A percentile compares a stretch with the other conserved stretches of the same genome.
These are phyloP conservation scores for Dacryopinax primogenitus DNA, from an alignment of 768 basidiomycete species.

Conservation along the genomic window DNA sequence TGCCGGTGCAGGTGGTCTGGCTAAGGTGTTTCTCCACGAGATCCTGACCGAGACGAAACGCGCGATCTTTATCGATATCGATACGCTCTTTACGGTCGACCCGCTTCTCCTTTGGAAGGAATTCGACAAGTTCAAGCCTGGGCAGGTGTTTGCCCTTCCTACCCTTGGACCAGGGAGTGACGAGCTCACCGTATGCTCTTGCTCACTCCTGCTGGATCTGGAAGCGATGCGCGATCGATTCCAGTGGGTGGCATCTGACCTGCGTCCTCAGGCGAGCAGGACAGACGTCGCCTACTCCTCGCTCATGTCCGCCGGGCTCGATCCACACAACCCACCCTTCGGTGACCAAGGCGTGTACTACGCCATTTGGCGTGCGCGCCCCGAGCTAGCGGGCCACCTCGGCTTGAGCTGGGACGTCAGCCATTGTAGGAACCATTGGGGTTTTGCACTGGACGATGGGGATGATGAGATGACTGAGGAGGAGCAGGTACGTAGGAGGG, in stretches of 20 bases:
- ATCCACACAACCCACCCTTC: slow-evolving; percentile 16
- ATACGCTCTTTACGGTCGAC: slow-evolving; percentile 39
- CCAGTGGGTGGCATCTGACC: slow-evolving; percentile 3
- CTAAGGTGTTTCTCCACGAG: slow-evolving; percentile 44
- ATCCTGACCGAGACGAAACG: slow-evolving; percentile 33
- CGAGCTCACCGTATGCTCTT: slow-evolving; percentile 33
- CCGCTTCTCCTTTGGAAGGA: slow-evolving; percentile 36
- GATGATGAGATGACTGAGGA: slow-evolving; percentile 57
- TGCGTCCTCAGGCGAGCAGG: background rate
- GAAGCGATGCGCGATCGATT: slow-evolving; percentile 29
- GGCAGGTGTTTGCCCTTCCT: slow-evolving; percentile 34
- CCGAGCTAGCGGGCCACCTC: slow-evolving; percentile 14
- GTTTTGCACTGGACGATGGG: slow-evolving; percentile 22
- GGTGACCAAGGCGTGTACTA: slow-evolving; percentile 20
- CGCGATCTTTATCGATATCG: slow-evolving; percentile 42
- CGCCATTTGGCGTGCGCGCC: slow-evolving; percentile 15
- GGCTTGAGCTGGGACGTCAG: slow-evolving; percentile 17
- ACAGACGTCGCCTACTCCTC: slow-evolving; percentile 20
- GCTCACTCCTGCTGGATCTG: slow-evolving; percentile 42
- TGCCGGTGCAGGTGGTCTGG: slow-evolving; percentile 32
- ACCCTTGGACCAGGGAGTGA: slow-evolving; percentile 30
- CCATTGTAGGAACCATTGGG: slow-evolving; percentile 12
- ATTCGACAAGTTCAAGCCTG: slow-evolving; percentile 28
- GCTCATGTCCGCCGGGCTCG: slow-evolving; percentile 28
- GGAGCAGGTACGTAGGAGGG: slow-evolving; percentile 69